These are phyloP conservation scores for Fusarium pilosicola DNA, from an alignment of 2,329 filamentous ascomycete genomes.

Conservation along the genomic window DNA sequence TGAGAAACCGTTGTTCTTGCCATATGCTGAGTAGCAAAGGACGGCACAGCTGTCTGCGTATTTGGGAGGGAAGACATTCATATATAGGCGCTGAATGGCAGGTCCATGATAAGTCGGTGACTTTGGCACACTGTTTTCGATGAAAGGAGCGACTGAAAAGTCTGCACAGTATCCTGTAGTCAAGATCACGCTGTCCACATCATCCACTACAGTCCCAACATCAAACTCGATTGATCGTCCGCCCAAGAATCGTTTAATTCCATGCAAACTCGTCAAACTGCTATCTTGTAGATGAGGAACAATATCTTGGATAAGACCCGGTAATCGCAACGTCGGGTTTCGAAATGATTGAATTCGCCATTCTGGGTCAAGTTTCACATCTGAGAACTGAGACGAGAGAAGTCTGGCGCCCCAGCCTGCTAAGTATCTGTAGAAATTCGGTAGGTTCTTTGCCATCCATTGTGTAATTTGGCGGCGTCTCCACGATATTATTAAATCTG, in stretches of 20 bases:
- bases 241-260: conserved; percentile 1
- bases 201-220: conserved; percentile 14
- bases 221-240: conserved; percentile 26
- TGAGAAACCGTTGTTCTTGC: conserved; percentile 27
- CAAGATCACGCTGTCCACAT: conserved; percentile 13
- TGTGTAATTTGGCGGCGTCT: conserved; percentile 17
- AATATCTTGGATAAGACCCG: conserved; percentile 12
- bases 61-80: conserved; percentile 24
- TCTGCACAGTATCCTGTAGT: conserved; percentile 8
- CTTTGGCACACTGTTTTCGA: conserved; percentile 1
- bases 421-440: background rate
- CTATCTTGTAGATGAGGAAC: conserved; percentile 15
- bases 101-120: background rate
- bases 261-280: conserved; percentile 11
- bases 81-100: conserved; percentile 1
- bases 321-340: background rate
- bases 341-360: conserved; percentile 18
- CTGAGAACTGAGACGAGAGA: background rate
- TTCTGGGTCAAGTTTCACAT: background rate
- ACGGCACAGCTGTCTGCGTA: conserved; percentile 18
- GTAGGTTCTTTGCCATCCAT: conserved; percentile 13
- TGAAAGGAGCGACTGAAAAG: conserved; percentile 17
- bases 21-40: conserved; percentile 26
- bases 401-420: conserved; percentile 1
- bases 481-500: conserved; percentile 10